These are phyloP conservation scores for Silybum marianum DNA, from an alignment of 129 eudicot species.

Conservation along the genomic window DNA sequence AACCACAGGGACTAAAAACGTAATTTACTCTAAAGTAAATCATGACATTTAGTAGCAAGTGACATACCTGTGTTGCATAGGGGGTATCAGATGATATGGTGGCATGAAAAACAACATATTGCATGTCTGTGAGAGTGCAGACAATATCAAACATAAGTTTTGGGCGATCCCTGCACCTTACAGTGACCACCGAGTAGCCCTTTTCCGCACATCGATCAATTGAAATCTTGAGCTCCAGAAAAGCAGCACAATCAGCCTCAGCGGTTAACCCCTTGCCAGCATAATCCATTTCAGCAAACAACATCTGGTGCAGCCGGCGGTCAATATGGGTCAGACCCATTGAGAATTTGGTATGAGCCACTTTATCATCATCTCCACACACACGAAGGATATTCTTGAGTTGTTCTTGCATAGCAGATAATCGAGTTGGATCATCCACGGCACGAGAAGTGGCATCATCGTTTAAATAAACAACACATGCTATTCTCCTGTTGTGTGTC, in stretches of 20 bases:
- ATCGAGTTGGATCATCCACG: conserved; percentile 59
- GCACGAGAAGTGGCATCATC: conserved; percentile 51
- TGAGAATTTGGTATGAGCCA: conserved; percentile 59
- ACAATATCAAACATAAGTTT: conserved; percentile 96
- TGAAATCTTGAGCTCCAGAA: conserved; percentile 52
- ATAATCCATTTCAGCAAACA: conserved; percentile 86
- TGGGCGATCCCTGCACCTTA: conserved; percentile 73
- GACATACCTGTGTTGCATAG: conserved; percentile 81
- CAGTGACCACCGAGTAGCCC: conserved; percentile 80
- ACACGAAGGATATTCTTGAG: conserved; percentile 76
- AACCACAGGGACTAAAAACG: too few relatives aligned
- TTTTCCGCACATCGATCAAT: conserved; percentile 76
- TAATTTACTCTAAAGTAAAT: too few relatives aligned
- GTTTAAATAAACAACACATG: conserved; percentile 77
- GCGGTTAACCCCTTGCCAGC: conserved; percentile 42
- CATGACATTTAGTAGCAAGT: neutral
- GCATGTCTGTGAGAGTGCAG: conserved; percentile 95
- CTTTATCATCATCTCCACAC: conserved; percentile 56
- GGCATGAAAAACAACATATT: conserved; percentile 93
- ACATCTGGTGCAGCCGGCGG: conserved; percentile 91
- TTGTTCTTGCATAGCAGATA: conserved; percentile 72
- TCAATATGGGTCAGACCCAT: conserved; percentile 75
- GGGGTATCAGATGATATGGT: conserved; percentile 77
- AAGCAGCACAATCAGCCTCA: conserved; percentile 42
- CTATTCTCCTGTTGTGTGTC: conserved; percentile 79